Conservation (phyloP, 768 basidiomycete species). For the Phaeotremella skinneri region DNA sequence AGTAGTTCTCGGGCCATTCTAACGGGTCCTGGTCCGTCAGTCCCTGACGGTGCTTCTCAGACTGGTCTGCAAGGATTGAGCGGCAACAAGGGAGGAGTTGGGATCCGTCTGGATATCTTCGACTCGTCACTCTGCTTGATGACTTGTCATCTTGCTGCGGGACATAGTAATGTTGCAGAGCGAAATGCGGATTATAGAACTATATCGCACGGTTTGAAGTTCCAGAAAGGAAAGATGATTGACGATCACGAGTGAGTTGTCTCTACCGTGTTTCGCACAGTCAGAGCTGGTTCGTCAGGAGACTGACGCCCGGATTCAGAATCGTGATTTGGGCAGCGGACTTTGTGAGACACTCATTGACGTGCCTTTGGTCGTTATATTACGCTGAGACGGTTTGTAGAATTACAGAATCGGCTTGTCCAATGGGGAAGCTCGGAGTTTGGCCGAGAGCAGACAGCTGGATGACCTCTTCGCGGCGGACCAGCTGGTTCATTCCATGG, state of each 20-base stretch:
- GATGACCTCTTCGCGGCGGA: constrained; percentile 76
- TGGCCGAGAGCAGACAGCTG: constrained; percentile 65
- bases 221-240: constrained; percentile 84
- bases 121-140: constrained; percentile 93
- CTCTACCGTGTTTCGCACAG: background rate
- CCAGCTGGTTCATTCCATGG: constrained; percentile 73
- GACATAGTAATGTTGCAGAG: constrained; percentile 83
- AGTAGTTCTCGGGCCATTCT: constrained; percentile 14
- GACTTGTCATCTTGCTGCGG: constrained; percentile 95
- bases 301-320: constrained; percentile 55
- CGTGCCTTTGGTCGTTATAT: no score
- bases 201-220: constrained; percentile 77
- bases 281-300: background rate
- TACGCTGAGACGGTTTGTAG: no score
- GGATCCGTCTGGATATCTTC: constrained; percentile 84
- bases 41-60: constrained; percentile 30
- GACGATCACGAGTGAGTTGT: constrained; percentile 79
- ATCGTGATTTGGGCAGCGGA: constrained; percentile 93
- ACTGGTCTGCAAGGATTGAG: constrained; percentile 73
- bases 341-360: no score
- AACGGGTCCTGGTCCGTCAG: background rate
- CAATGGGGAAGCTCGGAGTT: constrained; percentile 72
- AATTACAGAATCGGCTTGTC: constrained; percentile 91
- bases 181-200: constrained; percentile 89
- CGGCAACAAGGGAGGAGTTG: constrained; percentile 79